Conservation (phyloP, 768 basidiomycete species). For the Tricholoma terreum region DNA sequence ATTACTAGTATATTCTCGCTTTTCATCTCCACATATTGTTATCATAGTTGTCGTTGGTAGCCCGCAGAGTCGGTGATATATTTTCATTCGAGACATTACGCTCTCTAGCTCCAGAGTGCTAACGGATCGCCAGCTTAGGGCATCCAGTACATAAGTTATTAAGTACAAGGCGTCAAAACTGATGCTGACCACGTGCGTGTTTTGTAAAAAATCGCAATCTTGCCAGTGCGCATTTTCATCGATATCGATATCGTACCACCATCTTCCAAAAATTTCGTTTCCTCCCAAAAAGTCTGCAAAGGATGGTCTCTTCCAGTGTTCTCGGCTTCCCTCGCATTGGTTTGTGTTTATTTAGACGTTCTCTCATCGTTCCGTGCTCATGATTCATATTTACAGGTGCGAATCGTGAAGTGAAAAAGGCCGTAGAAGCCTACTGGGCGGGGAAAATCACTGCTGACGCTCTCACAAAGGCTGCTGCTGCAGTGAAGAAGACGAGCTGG, state of each 20-base stretch:
- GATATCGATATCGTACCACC: constrained; percentile 20
- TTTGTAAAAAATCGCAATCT: constrained; percentile 28
- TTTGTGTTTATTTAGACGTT: constrained; percentile 23
- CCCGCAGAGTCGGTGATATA: too few relatives aligned
- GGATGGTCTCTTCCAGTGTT: constrained; percentile 80
- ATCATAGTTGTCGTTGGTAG: too few relatives aligned
- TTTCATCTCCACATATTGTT: too few relatives aligned
- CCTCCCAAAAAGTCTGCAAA: constrained; percentile 16
- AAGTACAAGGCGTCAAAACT: too few relatives aligned
- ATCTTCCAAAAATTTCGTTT: constrained; percentile 22
- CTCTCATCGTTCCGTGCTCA: background rate
- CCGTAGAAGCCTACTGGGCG: constrained; percentile 97
- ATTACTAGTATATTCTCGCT: too few relatives aligned
- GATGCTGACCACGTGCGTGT: constrained; percentile 31
- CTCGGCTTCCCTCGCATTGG: constrained; percentile 94
- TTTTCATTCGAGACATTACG: too few relatives aligned
- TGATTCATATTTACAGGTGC: constrained; percentile 52
- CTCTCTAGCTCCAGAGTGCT: too few relatives aligned
- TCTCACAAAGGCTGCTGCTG: constrained; percentile 82
- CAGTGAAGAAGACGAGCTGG: constrained; percentile 89
- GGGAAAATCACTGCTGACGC: constrained; percentile 87
- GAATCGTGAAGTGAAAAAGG: constrained; percentile 96
- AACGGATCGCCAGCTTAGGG: too few relatives aligned
- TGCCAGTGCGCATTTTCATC: constrained; percentile 18
- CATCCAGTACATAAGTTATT: too few relatives aligned